Conservation (phyloP, 805 yeast genomes). For the Candida pseudoglaebosa region DNA sequence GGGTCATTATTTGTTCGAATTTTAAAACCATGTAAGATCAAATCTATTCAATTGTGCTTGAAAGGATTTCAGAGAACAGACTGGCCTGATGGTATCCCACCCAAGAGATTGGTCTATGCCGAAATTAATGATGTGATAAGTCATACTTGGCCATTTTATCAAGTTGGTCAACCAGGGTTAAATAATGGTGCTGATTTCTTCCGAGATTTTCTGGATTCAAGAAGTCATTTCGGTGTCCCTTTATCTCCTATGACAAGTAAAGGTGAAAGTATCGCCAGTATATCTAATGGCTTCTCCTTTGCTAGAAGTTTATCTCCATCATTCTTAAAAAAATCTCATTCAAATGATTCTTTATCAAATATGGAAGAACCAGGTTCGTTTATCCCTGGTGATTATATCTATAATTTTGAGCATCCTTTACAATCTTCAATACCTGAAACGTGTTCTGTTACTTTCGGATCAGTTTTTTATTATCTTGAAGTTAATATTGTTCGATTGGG, state of each 20-base stretch:
- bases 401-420: slow-evolving; percentile 86
- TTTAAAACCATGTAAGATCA: slow-evolving; percentile 67
- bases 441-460: slow-evolving; percentile 73
- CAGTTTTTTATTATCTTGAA: slow-evolving; percentile 65
- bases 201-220: slow-evolving; percentile 21
- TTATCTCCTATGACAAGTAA: slow-evolving; percentile 3
- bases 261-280: neutral
- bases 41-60: slow-evolving; percentile 56
- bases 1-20: slow-evolving; percentile 74
- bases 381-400: slow-evolving; percentile 85
- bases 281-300: slow-evolving; percentile 17
- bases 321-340: slow-evolving; percentile 23
- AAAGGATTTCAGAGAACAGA: slow-evolving; percentile 75
- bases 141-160: slow-evolving; percentile 91
- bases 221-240: neutral
- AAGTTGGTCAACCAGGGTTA: slow-evolving; percentile 14
- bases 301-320: slow-evolving; percentile 24
- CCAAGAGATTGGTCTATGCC: slow-evolving; percentile 61
- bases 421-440: slow-evolving; percentile 83
- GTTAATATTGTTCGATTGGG: slow-evolving; percentile 75
- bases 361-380: slow-evolving; percentile 37
- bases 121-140: slow-evolving; percentile 66
- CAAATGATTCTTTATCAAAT: slow-evolving; percentile 24
- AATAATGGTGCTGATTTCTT: slow-evolving; percentile 49
- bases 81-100: slow-evolving; percentile 99